A percentile compares a stretch with the other conserved stretches of the same genome.
Conservation (phyloP, 1,139 yeast genomes). For the Nakaseomyces bracarensis region DNA sequence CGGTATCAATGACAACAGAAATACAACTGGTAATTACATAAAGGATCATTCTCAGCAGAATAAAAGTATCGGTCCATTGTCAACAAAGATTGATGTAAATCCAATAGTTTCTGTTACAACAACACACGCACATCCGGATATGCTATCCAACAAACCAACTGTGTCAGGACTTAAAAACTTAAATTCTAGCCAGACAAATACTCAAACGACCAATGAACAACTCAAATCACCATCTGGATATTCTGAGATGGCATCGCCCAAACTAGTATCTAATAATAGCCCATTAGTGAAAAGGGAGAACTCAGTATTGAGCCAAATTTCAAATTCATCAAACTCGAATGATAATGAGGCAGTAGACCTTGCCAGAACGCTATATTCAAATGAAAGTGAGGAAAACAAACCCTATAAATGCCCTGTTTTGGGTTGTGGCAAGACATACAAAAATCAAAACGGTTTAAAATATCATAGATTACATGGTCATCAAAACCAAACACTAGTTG, state of each 20-base stretch:
- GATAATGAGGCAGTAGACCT: slow-evolving; percentile 45
- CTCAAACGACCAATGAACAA: too few species aligned
- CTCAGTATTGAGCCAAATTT: not conserved
- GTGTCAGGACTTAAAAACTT: not conserved
- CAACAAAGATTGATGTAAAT: not conserved
- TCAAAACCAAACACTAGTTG: slow-evolving; percentile 85
- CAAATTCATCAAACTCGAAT: not conserved
- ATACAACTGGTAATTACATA: not conserved
- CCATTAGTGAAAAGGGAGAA: not conserved
- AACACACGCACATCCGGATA: not conserved
- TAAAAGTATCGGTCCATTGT: not conserved
- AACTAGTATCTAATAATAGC: not conserved
- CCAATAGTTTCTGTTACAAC: not conserved
- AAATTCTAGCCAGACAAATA: too few species aligned
- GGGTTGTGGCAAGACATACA: slow-evolving; percentile 95
- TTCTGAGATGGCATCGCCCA: not conserved
- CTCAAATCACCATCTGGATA: not conserved
- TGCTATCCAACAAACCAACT: not conserved
- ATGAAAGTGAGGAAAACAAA: slow-evolving; percentile 85
- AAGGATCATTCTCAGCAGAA: not conserved
- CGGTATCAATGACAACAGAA: not conserved
- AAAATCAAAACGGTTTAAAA: slow-evolving; percentile 93
- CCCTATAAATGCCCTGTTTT: slow-evolving; percentile 97
- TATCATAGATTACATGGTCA: slow-evolving; percentile 95
- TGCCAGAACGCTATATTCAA: slow-evolving; percentile 83